These are phyloP conservation scores for Liriodendron chinense DNA, from an alignment of 164 flowering plant genomes.

Conservation along the genomic window DNA sequence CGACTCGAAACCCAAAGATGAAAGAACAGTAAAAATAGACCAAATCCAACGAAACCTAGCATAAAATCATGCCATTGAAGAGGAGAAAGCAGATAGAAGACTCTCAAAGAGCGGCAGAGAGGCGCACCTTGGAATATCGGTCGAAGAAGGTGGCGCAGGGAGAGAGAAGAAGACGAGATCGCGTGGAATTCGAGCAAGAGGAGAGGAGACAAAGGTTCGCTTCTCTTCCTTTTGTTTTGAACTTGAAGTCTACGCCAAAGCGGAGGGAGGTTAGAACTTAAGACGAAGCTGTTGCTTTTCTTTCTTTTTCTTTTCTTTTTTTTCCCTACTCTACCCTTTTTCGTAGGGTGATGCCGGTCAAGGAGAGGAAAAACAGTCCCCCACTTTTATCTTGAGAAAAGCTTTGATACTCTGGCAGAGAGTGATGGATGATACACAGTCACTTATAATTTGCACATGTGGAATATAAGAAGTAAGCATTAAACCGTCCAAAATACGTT, in stretches of 20 bases:
- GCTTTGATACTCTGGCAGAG: too few relatives aligned
- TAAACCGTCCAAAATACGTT: too few relatives aligned
- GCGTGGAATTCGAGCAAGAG: background rate
- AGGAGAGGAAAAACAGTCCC: too few relatives aligned
- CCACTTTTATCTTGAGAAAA: too few relatives aligned
- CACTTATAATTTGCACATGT: too few relatives aligned
- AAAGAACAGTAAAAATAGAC: background rate
- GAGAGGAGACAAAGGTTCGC: background rate
- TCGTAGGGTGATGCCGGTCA: too few relatives aligned
- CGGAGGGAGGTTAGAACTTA: background rate
- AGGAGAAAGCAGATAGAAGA: background rate
- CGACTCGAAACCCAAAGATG: background rate
- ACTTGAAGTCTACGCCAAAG: background rate
- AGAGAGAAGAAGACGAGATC: background rate
- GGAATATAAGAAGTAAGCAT: too few relatives aligned
- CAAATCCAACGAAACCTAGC: background rate
- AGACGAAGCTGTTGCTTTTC: background rate
- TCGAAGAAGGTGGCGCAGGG: background rate
- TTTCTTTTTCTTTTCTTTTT: too few relatives aligned
- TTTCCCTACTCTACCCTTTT: background rate
- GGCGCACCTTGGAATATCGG: background rate
- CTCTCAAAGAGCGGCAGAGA: background rate
- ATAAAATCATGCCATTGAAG: conserved; percentile 6
- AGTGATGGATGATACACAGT: too few relatives aligned
- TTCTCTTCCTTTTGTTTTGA: background rate